Evolutionary conservation across 2,329 filamentous ascomycete species (phyloP).

Genomic region (Xylariaceae sp.): DNA sequence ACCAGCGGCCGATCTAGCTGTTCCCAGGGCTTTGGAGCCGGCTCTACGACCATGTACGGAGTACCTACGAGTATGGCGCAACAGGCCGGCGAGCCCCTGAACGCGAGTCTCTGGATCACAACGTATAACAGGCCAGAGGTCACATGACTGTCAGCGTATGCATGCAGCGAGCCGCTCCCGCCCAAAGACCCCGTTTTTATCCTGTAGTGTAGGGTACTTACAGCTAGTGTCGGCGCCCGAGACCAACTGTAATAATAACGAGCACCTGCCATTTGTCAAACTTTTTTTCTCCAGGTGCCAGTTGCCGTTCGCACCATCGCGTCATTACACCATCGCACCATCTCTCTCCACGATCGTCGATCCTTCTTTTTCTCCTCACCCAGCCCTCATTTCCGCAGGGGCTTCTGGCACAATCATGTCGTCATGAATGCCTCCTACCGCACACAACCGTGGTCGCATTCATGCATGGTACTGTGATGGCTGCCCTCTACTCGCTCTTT

Average conservation of each 20-base stretch:
- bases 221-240: slow-evolving; percentile 2
- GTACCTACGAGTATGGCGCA: not conserved
- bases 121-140: slow-evolving; percentile 10
- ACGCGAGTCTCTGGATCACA: slow-evolving; percentile 5
- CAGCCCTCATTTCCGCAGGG: no score
- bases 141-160: slow-evolving; percentile 29
- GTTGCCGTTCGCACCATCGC: no score
- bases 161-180: slow-evolving; percentile 33
- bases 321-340: no score
- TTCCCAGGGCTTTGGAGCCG: not conserved
- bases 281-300: no score
- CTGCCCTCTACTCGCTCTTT: no score
- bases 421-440: no score
- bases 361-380: no score
- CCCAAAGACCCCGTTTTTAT: slow-evolving; percentile 26
- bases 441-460: no score
- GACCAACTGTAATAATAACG: not conserved
- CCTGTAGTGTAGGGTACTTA: slow-evolving; percentile 9
- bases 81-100: not conserved
- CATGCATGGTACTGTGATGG: no score
- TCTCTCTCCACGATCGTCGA: no score
- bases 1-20: not conserved
- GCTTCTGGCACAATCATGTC: no score
- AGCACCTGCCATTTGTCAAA: not conserved
- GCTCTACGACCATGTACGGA: slow-evolving; percentile 3